Base-by-base conservation (phyloP, 306 rosid species). In the Arachis stenosperma region DNA sequence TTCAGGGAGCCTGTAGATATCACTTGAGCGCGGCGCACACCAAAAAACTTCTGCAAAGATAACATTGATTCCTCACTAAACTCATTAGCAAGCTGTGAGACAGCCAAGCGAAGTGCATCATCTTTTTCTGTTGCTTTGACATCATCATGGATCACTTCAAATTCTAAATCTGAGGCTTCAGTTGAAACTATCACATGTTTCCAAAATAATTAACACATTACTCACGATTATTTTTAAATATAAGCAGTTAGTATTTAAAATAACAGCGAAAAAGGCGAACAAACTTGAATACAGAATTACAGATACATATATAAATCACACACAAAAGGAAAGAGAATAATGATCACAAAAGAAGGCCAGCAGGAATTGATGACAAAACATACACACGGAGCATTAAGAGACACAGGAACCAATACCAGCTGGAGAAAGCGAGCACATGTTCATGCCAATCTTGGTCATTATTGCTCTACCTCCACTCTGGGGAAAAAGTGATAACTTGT, bases 1-100 rank as follows among this genome's bases (percentile, higher is more conserved):
- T 87, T 90, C 74, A 93, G 75, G 47, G 97, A 93, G 57, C 97
- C 97, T 2, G 87, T 87, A 67, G 97, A 81, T 40, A 90, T 62
- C 75, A 89, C 85, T 17, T 71, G 87, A 50, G 91, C 88, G 33
- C 70, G 83, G 2, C 97, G 78, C 0, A 81, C 63, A 70, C 85
- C 73, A 51, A 86, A 87, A 86, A 87, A 85, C 61, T 83, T 83
- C 29, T 60, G 80, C 81, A 83, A 52, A 71, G 92, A 86, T 78
- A 89, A 67, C 92, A 76, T 86, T 36, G 92, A 86, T 58, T 89
- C 90, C 60, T 59, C 78, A 67, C 83, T 90, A 73, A 89, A 93
- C 66, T 90, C 93, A 2, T 80, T 78, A 47, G 93, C 84, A 56
- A 93, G 88, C 60, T 63, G 86, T 17, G 90, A 83, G 66, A 90